These are phyloP conservation scores for Solanum sejunctum DNA, from an alignment of 257 asterid species.

Conservation along the genomic window DNA sequence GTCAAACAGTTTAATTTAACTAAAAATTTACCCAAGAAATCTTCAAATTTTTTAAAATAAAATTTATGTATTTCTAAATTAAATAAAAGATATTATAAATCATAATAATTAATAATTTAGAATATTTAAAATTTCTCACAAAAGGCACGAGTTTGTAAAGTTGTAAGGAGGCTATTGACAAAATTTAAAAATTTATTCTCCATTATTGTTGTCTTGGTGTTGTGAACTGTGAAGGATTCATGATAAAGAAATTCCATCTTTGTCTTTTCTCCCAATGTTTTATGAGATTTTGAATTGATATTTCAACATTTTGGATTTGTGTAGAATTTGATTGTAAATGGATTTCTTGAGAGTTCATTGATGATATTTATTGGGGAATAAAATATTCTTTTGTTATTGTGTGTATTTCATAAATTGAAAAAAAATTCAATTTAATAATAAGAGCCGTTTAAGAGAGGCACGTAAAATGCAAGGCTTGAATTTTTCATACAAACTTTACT, in stretches of 20 bases:
- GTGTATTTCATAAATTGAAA: background rate
- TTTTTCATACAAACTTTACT: constrained; percentile 1
- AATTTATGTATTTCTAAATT: no score
- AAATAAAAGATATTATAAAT: no score
- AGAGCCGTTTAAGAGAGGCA: background rate
- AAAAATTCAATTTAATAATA: background rate
- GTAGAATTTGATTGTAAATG: background rate
- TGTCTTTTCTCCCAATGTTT: constrained; percentile 8
- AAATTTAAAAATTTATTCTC: background rate
- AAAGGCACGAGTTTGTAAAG: background rate
- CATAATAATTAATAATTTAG: no score
- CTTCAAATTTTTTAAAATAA: no score
- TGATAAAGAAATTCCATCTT: constrained; percentile 4
- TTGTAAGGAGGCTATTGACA: background rate
- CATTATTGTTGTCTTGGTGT: constrained; percentile 1
- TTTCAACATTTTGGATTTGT: constrained; percentile 5
- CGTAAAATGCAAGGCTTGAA: background rate
- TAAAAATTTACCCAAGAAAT: no score
- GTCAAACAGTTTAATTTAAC: no score
- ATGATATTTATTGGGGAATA: background rate
- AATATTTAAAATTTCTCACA: background rate
- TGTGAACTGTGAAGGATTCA: background rate
- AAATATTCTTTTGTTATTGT: background rate
- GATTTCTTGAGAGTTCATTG: constrained; percentile 3
- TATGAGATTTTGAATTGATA: constrained; percentile 17